phyloP scores from a whole-genome alignment of 768 basidiomycete species.

The Mycena epipterygia region DNA sequence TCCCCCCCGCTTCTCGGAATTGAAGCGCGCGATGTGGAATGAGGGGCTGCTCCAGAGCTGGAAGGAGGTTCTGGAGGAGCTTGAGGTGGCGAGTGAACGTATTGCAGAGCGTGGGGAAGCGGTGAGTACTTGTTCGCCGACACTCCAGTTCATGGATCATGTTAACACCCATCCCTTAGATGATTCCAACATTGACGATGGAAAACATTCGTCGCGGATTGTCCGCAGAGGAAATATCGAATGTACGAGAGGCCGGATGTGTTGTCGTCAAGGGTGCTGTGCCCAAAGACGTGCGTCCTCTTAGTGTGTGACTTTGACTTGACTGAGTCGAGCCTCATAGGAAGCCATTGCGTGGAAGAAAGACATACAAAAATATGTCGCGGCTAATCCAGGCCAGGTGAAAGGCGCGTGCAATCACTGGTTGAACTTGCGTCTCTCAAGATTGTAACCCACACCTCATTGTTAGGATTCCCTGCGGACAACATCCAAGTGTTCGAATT shows the following conservation, averaged over 20 bases:
- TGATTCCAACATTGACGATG: constrained; percentile 65
- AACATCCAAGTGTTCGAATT: constrained; percentile 82
- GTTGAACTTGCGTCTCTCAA: neutral
- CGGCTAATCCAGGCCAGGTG: constrained; percentile 58
- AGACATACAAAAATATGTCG: constrained; percentile 66
- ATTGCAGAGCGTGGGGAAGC: constrained; percentile 55
- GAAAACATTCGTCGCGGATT: constrained; percentile 60
- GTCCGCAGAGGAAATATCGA: constrained; percentile 56
- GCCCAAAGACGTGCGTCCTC: constrained; percentile 57
- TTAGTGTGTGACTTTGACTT: neutral
- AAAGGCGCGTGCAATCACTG: constrained; percentile 56
- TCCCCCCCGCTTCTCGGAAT: constrained; percentile 61
- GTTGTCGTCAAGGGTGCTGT: constrained; percentile 72
- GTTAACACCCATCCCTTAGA: constrained; percentile 45
- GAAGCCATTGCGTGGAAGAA: constrained; percentile 74
- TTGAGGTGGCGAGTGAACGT: constrained; percentile 48
- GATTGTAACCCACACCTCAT: neutral
- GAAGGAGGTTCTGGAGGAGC: constrained; percentile 65
- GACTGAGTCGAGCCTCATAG: constrained; percentile 44
- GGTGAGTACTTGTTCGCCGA: constrained; percentile 45
- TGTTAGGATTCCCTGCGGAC: constrained; percentile 72
- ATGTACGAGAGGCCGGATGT: constrained; percentile 66
- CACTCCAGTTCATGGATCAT: neutral
- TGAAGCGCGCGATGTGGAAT: constrained; percentile 70
- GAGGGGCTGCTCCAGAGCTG: constrained; percentile 65